Evolutionary conservation across 176 grass and related monocot species (phyloP), one percentile per base, ranked within the genome.

Genomic region (Juncus inflexus): DNA sequence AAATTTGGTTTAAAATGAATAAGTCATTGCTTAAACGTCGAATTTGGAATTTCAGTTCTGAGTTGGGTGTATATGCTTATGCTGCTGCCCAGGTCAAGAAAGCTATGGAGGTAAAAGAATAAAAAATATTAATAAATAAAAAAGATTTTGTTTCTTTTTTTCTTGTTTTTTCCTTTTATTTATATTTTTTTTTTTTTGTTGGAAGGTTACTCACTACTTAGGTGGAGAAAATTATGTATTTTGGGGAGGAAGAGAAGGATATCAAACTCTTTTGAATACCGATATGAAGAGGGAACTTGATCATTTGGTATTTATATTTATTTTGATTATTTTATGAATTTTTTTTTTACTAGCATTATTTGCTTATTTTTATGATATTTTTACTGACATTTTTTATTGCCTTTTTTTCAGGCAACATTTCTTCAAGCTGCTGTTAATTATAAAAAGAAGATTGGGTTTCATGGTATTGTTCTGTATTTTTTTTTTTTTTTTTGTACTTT

Each of bases 161-260:
- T 35, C 0, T 73, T 6, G 12, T 52, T 63, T 52, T 63, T 41
- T 69, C 77, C 6, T 58, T 73, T 42, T 47, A 47, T 47, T 9
- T 9, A 35, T 2, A 55, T 12, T 52, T 78, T 71, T 12, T 53
- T 73, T 54, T 51, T 43, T 69, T 16, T 42, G 52, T 64, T 84
- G 35, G 35, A 61, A 92, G 88, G 85, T 89, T 38, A 97, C 94
- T 57, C 85, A 97, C 75, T 97, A 91, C 61, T 78, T 92, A 41
- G 87, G 94, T 10, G 94, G 88, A 55, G 94, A 99, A 83, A 99
- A 99, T 70, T 92, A 97, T 70, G 85, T 99, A 53, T 99, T 92
- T 40, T 97, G 94, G 92, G 94, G 88, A 72, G 94, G 94, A 35
- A 81, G 88, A 69, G 94, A 99, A 72, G 88, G 88, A 37, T 99